phyloP scores from a whole-genome alignment of 2,329 filamentous ascomycete species.

The Chaetomiaceae sp. region DNA sequence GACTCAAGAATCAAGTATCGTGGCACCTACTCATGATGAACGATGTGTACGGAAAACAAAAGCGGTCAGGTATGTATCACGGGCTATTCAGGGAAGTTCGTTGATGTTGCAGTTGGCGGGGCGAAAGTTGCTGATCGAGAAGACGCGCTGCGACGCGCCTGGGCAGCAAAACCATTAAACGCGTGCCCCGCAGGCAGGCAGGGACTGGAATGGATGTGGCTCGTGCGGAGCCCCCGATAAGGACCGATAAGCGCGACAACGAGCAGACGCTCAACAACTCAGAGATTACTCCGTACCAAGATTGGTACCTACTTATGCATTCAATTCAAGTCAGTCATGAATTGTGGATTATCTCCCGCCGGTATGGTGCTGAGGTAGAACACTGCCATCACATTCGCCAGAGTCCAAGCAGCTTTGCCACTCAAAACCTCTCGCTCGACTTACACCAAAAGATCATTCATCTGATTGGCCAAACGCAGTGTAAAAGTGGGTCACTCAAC shows the following conservation, averaged over 20 bases:
- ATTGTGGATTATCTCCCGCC: too few species aligned
- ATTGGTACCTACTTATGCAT: too few species aligned
- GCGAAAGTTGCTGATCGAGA: constrained; percentile 8
- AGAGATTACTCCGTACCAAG: too few species aligned
- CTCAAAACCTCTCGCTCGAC: too few species aligned
- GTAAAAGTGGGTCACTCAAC: too few species aligned
- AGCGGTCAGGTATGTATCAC: not conserved
- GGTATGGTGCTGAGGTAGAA: too few species aligned
- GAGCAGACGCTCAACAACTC: not conserved
- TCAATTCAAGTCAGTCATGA: too few species aligned
- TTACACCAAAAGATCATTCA: too few species aligned
- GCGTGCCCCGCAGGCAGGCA: constrained; percentile 23
- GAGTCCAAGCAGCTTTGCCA: too few species aligned
- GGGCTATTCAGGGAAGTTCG: not conserved
- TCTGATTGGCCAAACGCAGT: too few species aligned
- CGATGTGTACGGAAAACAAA: not conserved
- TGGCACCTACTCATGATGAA: constrained; percentile 15
- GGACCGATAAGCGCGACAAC: not conserved
- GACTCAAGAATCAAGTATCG: not conserved
- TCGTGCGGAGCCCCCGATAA: not conserved
- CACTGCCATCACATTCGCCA: too few species aligned
- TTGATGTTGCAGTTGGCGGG: constrained; percentile 10
- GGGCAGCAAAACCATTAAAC: constrained; percentile 23
- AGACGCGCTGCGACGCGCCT: constrained; percentile 25
- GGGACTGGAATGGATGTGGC: too few species aligned